Percentiles rank a stretch among this genome's conserved stretches.
Evolutionary conservation across 73 alveolate species (phyloP).

Genomic region (Symbiodinium natans): DNA sequence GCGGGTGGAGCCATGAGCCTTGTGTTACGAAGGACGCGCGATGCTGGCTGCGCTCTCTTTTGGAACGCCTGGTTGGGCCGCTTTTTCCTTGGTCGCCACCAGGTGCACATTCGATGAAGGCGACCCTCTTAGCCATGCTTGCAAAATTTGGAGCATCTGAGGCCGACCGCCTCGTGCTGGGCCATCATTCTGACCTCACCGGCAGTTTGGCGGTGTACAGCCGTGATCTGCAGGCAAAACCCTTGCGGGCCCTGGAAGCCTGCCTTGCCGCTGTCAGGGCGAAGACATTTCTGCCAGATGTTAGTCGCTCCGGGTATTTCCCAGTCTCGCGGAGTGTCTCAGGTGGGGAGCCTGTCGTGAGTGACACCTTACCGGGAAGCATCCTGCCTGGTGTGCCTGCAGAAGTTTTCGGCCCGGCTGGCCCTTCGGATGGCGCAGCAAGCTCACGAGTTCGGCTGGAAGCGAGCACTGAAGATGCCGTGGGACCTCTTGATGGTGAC

Average conservation of each 20-base stretch:
- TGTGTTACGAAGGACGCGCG: background rate
- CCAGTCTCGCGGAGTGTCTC: too few relatives aligned
- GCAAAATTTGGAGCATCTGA: background rate
- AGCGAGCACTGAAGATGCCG: background rate
- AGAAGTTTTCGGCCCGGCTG: background rate
- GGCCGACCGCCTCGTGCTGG: background rate
- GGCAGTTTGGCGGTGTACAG: background rate
- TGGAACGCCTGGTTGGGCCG: background rate
- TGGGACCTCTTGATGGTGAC: background rate
- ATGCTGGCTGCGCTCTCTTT: background rate
- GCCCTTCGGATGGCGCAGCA: background rate
- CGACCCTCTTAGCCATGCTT: background rate
- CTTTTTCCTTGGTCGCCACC: background rate
- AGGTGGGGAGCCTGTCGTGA: too few relatives aligned
- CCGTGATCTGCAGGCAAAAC: background rate
- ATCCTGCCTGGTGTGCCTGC: background rate
- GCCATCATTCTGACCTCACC: background rate
- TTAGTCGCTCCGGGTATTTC: background rate
- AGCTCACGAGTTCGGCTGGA: background rate
- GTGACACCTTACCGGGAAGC: background rate
- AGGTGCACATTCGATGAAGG: background rate
- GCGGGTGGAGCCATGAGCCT: background rate
- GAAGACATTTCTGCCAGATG: background rate
- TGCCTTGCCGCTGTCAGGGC: background rate
- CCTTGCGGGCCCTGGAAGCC: background rate